A percentile compares a stretch with the other conserved stretches of the same genome.
Conservation (phyloP, 306 rosid genomes). For the Senna tora region DNA sequence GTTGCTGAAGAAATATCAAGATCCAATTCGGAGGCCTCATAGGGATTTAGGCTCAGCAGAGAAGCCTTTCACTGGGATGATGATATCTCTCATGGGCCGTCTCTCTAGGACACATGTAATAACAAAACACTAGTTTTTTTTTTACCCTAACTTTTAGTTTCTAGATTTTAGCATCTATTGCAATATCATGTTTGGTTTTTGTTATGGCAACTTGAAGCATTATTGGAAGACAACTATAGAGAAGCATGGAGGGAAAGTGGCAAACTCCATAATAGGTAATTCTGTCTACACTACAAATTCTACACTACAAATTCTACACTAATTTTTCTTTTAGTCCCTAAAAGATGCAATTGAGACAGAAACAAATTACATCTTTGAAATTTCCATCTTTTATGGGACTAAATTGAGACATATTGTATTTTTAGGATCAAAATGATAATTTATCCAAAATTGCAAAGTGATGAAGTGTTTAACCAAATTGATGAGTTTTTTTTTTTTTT, state of each 20-base stretch:
- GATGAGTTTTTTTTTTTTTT: no score
- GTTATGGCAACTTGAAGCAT: slow-evolving; percentile 46
- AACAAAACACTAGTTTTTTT: no score
- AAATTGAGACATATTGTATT: no score
- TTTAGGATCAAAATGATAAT: no score
- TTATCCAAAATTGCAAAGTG: no score
- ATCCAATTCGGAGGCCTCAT: slow-evolving; percentile 50
- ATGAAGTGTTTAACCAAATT: no score
- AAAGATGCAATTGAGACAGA: no score
- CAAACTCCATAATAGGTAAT: slow-evolving; percentile 75
- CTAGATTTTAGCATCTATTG: background rate
- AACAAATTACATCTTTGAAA: no score
- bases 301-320: no score
- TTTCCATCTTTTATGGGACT: no score
- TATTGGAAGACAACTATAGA: slow-evolving; percentile 75
- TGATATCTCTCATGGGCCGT: slow-evolving; percentile 81
- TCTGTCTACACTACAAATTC: background rate
- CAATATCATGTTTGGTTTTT: background rate
- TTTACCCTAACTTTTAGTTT: background rate
- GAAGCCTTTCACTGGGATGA: slow-evolving; percentile 76
- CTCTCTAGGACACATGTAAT: slow-evolving; percentile 69
- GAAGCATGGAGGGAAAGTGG: slow-evolving; percentile 65
- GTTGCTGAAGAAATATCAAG: slow-evolving; percentile 74
- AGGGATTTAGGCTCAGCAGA: slow-evolving; percentile 55
- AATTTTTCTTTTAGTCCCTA: no score